Evolutionary conservation across 1,284 basidiomycete genomes (phyloP).

Genomic region (Quambalaria eucalypti): DNA sequence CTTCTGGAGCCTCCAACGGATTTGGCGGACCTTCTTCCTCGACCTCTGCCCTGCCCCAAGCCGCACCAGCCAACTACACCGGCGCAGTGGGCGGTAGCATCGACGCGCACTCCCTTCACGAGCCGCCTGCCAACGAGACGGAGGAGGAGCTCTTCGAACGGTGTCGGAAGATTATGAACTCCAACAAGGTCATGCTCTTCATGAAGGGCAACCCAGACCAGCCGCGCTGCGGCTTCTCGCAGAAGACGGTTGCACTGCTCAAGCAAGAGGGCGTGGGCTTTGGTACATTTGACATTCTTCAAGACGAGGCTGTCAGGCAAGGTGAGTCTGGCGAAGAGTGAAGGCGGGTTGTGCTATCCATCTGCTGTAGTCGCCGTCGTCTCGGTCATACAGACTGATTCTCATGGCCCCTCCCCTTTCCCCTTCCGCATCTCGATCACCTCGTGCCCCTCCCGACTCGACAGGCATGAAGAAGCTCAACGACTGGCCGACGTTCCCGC

Average conservation of each 20-base stretch:
- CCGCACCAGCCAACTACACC: slow-evolving; percentile 25
- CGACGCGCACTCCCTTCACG: slow-evolving; percentile 18
- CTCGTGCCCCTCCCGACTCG: background rate
- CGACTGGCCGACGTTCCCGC: slow-evolving; percentile 65
- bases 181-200: slow-evolving; percentile 70
- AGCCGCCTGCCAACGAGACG: slow-evolving; percentile 51
- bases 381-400: background rate
- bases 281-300: slow-evolving; percentile 65
- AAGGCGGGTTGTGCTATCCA: too few species aligned
- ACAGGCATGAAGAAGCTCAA: slow-evolving; percentile 79
- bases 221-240: slow-evolving; percentile 64
- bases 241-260: slow-evolving; percentile 61
- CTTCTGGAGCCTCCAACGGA: background rate
- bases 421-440: background rate
- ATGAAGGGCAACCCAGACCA: slow-evolving; percentile 89
- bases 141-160: slow-evolving; percentile 61
- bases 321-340: slow-evolving; percentile 47
- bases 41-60: slow-evolving; percentile 26
- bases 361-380: background rate
- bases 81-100: slow-evolving; percentile 7
- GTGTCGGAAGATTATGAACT: slow-evolving; percentile 60
- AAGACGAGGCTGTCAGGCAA: slow-evolving; percentile 63
- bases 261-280: slow-evolving; percentile 59
- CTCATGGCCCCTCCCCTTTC: background rate
- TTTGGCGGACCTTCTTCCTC: slow-evolving; percentile 32